Percentiles rank a stretch among this genome's conserved stretches.
Evolutionary conservation across 2,329 filamentous ascomycete species (phyloP).

Genomic region (Fusarium pseudonygamai): DNA sequence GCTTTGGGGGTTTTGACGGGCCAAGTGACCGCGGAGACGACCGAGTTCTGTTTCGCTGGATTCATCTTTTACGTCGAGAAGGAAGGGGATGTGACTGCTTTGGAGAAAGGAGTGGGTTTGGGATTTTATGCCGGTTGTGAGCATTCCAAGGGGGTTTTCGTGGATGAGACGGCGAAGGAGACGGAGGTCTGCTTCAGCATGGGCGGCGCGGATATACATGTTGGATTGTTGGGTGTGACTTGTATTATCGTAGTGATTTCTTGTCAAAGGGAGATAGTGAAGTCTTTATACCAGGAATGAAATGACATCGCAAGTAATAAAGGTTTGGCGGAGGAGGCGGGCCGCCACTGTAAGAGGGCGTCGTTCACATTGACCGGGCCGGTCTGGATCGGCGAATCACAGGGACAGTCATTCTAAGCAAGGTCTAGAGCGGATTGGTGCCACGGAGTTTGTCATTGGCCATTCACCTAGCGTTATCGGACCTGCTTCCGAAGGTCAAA

Average conservation of each 20-base stretch:
- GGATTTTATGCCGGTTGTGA: slow-evolving; percentile 69
- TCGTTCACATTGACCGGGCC: slow-evolving; percentile 10
- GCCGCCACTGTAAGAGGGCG: background rate
- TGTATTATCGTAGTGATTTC: fast-evolving
- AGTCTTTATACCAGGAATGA: fast-evolving
- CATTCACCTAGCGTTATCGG: background rate
- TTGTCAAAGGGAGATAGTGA: fast-evolving
- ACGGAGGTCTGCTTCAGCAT: slow-evolving; percentile 61
- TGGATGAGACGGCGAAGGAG: slow-evolving; percentile 65
- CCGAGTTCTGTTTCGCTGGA: slow-evolving; percentile 50
- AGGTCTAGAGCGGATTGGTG: background rate
- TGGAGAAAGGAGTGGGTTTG: slow-evolving; percentile 60
- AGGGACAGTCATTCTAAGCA: slow-evolving; percentile 12
- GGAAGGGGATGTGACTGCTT: slow-evolving; percentile 68
- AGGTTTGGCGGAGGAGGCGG: slow-evolving; percentile 20
- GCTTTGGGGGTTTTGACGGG: slow-evolving; percentile 69
- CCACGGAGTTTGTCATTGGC: background rate
- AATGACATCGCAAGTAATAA: slow-evolving; percentile 1
- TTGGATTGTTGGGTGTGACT: fast-evolving
- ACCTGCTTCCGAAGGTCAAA: background rate
- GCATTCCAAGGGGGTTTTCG: slow-evolving; percentile 67
- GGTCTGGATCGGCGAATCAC: slow-evolving; percentile 13
- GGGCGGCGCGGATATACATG: slow-evolving; percentile 44
- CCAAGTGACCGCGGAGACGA: slow-evolving; percentile 67
- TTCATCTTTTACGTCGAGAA: slow-evolving; percentile 60